Evolutionary conservation across 2,329 filamentous ascomycete species (phyloP), one percentile per base, ranked within the genome.

Genomic region (Macrophomina tecta): DNA sequence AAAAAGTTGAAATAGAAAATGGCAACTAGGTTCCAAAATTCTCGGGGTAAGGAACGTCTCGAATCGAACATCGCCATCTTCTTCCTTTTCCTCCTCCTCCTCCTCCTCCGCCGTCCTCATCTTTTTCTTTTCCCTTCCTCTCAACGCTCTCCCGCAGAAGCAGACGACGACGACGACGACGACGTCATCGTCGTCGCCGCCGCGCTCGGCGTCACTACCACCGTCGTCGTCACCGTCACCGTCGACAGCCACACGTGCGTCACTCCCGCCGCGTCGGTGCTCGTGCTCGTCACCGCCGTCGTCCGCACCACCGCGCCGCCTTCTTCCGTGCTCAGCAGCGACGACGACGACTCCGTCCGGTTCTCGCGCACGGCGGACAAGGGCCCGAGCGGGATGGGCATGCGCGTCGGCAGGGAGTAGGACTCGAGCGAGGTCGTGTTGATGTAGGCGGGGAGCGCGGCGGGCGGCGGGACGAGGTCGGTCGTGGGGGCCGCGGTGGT

Each of bases 181-280:
- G 23, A 23, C 23, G 23, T 23, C 2, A 3, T 23, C 2, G n/a
- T 32, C 48, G 12, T 7, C 28, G 48, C 9, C 6, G 16, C 14
- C 49, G 49, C 23, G 16, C 23, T 52, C 49, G 51, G 51, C 51
- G 51, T 53, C 32, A 53, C 51, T 0, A 55, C 1, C 8, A 55
- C 52, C 52, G 52, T 55, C 34, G 52, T 55, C 52, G 45, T 49
- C 42, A 62, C 58, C 30, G 58, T 62, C 58, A 36, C 16, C 16
- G 58, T 62, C 42, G 42, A 49, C 30, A 62, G 6, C 3, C 32
- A 62, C 45, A 62, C 58, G n/a, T 48, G 28, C 58, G 58, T 62
- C 42, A 49, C 45, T 16, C 58, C 45, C 4, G 9, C 45, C 11
- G 32, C 55, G 16, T 16, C 40, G 36, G 53, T 49, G 6, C 6